Base-by-base conservation (phyloP, 2,329 filamentous ascomycete genomes). In the Myrmaecium sp. region DNA sequence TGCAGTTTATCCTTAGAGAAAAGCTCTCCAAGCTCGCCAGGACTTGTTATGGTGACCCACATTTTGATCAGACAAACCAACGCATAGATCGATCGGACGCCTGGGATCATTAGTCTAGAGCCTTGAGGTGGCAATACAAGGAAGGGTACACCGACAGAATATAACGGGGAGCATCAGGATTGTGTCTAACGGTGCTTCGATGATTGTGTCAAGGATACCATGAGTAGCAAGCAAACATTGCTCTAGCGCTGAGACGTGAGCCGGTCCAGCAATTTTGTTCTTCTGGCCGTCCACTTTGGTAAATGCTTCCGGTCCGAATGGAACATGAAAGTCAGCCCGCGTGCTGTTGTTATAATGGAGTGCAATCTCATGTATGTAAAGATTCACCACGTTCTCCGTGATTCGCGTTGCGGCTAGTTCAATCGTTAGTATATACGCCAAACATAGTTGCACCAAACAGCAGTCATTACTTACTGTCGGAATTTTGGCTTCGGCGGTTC, bases 31-130 rank as follows among this genome's bases (percentile, higher is more conserved):
- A 66, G 47, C 36, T 65, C 60, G 12, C 51, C 51, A 4, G 59
- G 58, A n/a, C 50, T 53, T 4, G 54, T 58, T 5, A 61, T 55
- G 1, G 64, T 62, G 25, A 67, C 63, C 46, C 65, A 67, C 52
- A 71, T 60, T 38, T 69, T 70, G 47, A 69, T 66, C 5, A 71
- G 51, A 17, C 68, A 60, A 5, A 70, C 62, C 13, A 66, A 55
- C 9, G 65, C 61, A 38, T 69, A 70, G 7, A 64, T 60, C 24
- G 61, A 57, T 19, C 65, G 58, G 11, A 69, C 63, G 39, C 66
- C 50, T 53, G 23, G 3, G 9, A 1, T 19, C 5, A 30, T 19
- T 16, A 23, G 22, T 31, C 11, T 27, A 30, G 36, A 42, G 23
- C 35, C 42, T 4, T 43, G 31, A 9, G 7, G n/a, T 4, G 5